These are phyloP conservation scores for Arthrobotrys iridis DNA, from an alignment of 2,329 filamentous ascomycete genomes.

Conservation along the genomic window DNA sequence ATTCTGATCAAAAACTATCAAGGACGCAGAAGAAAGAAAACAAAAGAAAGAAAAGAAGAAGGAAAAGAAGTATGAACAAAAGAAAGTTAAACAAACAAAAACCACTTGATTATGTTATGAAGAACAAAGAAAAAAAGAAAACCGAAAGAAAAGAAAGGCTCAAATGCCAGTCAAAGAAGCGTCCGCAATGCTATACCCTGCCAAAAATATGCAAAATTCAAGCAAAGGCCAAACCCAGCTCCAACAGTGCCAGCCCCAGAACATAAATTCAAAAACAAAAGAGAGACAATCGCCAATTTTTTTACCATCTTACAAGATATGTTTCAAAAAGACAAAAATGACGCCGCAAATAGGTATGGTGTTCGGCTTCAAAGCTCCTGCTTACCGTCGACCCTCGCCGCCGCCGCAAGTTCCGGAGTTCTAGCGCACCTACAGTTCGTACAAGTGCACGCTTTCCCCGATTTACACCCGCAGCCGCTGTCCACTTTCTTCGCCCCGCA, in stretches of 20 bases:
- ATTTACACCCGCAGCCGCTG: conserved; percentile 18
- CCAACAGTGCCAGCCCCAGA: background rate
- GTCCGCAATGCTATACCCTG: too few relatives aligned
- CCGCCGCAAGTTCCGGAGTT: background rate
- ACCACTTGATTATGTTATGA: too few relatives aligned
- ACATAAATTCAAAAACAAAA: too few relatives aligned
- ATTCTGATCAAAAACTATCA: background rate
- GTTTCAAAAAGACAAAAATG: conserved; percentile 26
- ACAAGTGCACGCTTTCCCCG: conserved; percentile 8
- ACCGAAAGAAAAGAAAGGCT: conserved; percentile 31
- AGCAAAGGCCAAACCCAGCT: conserved; percentile 6
- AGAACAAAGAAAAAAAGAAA: conserved; percentile 40
- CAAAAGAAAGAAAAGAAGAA: background rate
- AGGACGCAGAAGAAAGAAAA: background rate
- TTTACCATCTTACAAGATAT: background rate
- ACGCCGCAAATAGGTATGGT: conserved; percentile 4
- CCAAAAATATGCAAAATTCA: conserved; percentile 3
- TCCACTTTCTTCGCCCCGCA: conserved; percentile 27
- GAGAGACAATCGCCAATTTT: background rate
- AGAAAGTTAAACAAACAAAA: conserved; percentile 20
- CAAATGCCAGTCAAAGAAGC: conserved; percentile 24
- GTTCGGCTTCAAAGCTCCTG: conserved; percentile 24
- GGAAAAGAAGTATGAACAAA: conserved; percentile 17
- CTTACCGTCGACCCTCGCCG: background rate
- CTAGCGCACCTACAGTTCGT: conserved; percentile 13